Base-by-base conservation (phyloP, 768 basidiomycete genomes). In the Tricholoma sp. region DNA sequence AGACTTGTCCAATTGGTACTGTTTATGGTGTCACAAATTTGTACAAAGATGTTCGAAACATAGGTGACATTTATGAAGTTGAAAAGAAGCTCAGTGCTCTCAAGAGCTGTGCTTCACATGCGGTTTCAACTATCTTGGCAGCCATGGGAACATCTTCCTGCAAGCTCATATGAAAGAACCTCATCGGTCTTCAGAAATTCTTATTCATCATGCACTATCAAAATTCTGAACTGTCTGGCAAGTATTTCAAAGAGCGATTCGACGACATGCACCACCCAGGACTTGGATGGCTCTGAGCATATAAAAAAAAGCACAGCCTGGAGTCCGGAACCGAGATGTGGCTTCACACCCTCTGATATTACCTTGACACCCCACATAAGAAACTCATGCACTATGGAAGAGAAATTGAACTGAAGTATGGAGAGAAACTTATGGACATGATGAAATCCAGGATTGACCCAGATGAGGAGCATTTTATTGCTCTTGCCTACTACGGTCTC, bases 301-400 rank as follows among this genome's bases (percentile, higher is more conserved):
- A 42, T 51, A 55, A 52, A 34, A 55, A 60, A 42, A 57, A 49
- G 12, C 58, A 64, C 11, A 58, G 63, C 9, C 42, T 67, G 28
- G 28, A 63, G 20, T 57, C 65, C 1, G 24, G 51, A 6, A 56
- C 53, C 9, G 65, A 71, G 9, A 48, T 63, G 12, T 70, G 68
- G 69, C 47, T 69, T 32, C 53, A 55, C 48, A 54, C 48, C 12
- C 59, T 71, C 44, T 53, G 60, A 20, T 70, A 70, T 56, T 61
- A 63, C 33, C 63, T 70, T 12, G 65, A 68, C 37, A 63, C 61
- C 3, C 63, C 67, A 4, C 69, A 71, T 55, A 37, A 50, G n/a
- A 12, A 47, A 3, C 59, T 64, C 31, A 34, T 59, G 12, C 53
- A 36, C 4, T 11, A 57, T 29, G 59, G 47, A 20, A 52, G 52